A percentile compares a stretch with the other conserved stretches of the same genome.
These are phyloP conservation scores for Solanum chmielewskii DNA, from an alignment of 257 asterid genomes.

Conservation along the genomic window DNA sequence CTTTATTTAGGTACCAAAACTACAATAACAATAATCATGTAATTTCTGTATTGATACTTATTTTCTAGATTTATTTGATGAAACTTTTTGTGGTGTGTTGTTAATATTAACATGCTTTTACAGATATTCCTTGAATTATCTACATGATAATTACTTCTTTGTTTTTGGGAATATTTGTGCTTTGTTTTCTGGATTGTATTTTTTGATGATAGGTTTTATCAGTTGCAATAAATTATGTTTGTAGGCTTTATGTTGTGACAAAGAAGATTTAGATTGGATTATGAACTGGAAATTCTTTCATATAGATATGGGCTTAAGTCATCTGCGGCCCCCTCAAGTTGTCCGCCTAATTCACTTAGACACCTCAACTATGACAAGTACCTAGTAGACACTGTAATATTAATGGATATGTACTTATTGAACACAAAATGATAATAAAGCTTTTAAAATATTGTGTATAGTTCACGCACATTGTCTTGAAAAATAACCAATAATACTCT, in stretches of 20 bases:
- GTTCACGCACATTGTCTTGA: too few species aligned
- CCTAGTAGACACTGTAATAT: too few species aligned
- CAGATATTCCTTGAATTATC: background rate
- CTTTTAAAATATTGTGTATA: too few species aligned
- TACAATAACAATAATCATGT: background rate
- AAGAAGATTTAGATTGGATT: background rate
- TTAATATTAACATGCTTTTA: background rate
- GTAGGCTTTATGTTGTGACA: background rate
- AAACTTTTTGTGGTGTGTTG: background rate
- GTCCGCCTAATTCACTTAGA: too few species aligned
- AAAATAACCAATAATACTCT: too few species aligned
- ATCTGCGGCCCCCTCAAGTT: too few species aligned
- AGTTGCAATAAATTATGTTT: background rate
- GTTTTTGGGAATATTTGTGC: too few species aligned
- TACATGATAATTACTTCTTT: background rate
- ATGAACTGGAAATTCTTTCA: background rate
- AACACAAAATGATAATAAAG: too few species aligned
- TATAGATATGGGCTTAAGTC: background rate
- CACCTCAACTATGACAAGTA: too few species aligned
- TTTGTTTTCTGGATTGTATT: background rate
- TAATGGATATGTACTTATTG: too few species aligned
- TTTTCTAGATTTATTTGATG: background rate
- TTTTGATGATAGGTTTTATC: background rate
- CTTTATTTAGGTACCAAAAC: background rate
- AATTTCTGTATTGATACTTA: background rate